Evolutionary conservation across 2,329 filamentous ascomycete genomes (phyloP).

Genomic region (Mariannaea sp.): DNA sequence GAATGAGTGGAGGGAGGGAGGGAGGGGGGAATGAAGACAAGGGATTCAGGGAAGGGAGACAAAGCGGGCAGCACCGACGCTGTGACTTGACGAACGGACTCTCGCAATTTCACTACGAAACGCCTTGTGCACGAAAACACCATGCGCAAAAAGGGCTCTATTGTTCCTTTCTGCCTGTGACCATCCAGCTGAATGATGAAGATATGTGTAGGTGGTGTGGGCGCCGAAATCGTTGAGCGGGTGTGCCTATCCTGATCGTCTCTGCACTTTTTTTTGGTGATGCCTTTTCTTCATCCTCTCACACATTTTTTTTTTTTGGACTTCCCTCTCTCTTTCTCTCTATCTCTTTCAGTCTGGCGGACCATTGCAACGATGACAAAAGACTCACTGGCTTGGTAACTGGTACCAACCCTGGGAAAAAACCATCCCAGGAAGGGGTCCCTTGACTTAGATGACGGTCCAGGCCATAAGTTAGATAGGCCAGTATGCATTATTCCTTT

Average conservation of each 20-base stretch:
- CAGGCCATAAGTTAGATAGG: slow-evolving; percentile 5
- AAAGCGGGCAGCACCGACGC: slow-evolving; percentile 19
- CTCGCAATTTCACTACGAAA: slow-evolving; percentile 12
- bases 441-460: slow-evolving; percentile 11
- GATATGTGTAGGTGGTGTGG: slow-evolving; percentile 7
- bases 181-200: background rate
- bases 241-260: slow-evolving; percentile 4
- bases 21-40: slow-evolving; percentile 25
- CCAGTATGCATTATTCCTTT: slow-evolving; percentile 25
- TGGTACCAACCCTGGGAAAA: slow-evolving; percentile 17
- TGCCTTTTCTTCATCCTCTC: no score
- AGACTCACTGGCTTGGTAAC: slow-evolving; percentile 16
- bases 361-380: slow-evolving; percentile 16
- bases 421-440: slow-evolving; percentile 10
- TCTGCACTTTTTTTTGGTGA: slow-evolving; percentile 3
- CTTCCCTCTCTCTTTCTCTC: slow-evolving; percentile 2
- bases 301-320: no score
- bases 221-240: slow-evolving; percentile 5
- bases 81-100: slow-evolving; percentile 16
- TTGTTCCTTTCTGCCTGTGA: slow-evolving; percentile 14
- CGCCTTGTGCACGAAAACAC: slow-evolving; percentile 14
- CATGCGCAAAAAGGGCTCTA: slow-evolving; percentile 13
- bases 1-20: slow-evolving; percentile 31
- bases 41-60: slow-evolving; percentile 24
- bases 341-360: slow-evolving; percentile 5